Percentiles rank a stretch among this genome's conserved stretches.
Evolutionary conservation across 345 rosid genomes (phyloP).

Genomic region (Noccaea caerulescens): DNA sequence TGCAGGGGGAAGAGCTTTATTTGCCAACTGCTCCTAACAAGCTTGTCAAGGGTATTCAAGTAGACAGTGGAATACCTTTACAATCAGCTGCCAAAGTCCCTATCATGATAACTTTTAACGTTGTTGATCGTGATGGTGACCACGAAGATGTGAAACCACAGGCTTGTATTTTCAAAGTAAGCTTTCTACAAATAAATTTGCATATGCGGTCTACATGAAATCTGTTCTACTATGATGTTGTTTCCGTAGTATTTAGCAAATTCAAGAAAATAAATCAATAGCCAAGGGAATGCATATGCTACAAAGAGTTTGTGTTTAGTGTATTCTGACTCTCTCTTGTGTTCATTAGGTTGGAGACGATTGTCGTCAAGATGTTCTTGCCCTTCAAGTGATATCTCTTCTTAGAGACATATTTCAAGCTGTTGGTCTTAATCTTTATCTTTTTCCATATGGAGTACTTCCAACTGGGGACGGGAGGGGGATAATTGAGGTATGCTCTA

Average conservation of each 20-base stretch:
- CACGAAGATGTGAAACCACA: slow-evolving; percentile 68
- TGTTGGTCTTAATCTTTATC: slow-evolving; percentile 78
- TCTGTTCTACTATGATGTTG: not conserved
- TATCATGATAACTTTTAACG: slow-evolving; percentile 91
- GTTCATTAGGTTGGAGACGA: slow-evolving; percentile 91
- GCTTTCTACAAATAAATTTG: slow-evolving; percentile 8
- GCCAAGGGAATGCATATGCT: not conserved
- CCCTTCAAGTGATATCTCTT: slow-evolving; percentile 95
- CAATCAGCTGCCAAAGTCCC: slow-evolving; percentile 99
- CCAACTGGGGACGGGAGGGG: slow-evolving; percentile 93
- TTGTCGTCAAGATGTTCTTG: slow-evolving; percentile 99
- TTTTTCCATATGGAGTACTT: slow-evolving; percentile 95
- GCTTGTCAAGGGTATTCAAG: slow-evolving; percentile 85
- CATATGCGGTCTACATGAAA: slow-evolving; percentile 10
- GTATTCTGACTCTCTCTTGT: slow-evolving; percentile 28
- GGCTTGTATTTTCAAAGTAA: slow-evolving; percentile 98
- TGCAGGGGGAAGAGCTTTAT: slow-evolving; percentile 89
- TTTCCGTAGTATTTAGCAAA: not conserved
- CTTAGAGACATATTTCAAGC: slow-evolving; percentile 84
- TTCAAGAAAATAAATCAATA: not conserved
- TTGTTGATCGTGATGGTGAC: slow-evolving; percentile 82
- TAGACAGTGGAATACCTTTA: slow-evolving; percentile 97
- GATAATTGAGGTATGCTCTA: slow-evolving; percentile 72
- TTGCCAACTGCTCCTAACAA: slow-evolving; percentile 89
- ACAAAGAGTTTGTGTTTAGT: slow-evolving; percentile 20